Conservation (phyloP, 208 protist genomes). For the Vickermania ingenoplastis region DNA sequence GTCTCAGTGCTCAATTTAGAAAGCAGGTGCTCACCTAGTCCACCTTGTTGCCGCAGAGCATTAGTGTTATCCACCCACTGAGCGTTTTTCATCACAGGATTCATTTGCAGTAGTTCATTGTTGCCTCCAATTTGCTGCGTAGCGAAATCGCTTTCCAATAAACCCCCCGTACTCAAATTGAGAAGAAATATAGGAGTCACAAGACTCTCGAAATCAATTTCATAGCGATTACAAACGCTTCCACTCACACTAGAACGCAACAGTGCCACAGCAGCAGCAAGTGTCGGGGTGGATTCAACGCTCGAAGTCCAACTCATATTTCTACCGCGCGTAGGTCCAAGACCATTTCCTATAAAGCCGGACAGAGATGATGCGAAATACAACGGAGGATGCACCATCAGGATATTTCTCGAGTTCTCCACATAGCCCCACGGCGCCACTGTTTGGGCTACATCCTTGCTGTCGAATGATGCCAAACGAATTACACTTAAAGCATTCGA, state of each 20-base stretch:
- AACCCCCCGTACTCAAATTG: slow-evolving; percentile 18
- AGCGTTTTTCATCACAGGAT: slow-evolving; percentile 12
- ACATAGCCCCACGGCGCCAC: background rate
- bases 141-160: slow-evolving; percentile 12
- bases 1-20: slow-evolving; percentile 12
- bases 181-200: slow-evolving; percentile 46
- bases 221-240: slow-evolving; percentile 24
- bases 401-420: background rate
- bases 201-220: slow-evolving; percentile 6
- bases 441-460: background rate
- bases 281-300: slow-evolving; percentile 12
- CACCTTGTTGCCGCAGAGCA: background rate
- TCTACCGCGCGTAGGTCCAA: slow-evolving; percentile 23
- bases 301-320: background rate
- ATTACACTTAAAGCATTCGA: background rate
- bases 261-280: slow-evolving; percentile 38
- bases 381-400: slow-evolving; percentile 20
- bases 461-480: background rate
- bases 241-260: slow-evolving; percentile 37
- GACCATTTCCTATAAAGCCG: slow-evolving; percentile 37
- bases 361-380: slow-evolving; percentile 24
- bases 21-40: slow-evolving; percentile 1
- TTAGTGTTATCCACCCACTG: slow-evolving; percentile 9
- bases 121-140: background rate
- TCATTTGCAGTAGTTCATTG: background rate